These are phyloP conservation scores for Naematelia aurantialba DNA, from an alignment of 768 basidiomycete species.

Conservation along the genomic window DNA sequence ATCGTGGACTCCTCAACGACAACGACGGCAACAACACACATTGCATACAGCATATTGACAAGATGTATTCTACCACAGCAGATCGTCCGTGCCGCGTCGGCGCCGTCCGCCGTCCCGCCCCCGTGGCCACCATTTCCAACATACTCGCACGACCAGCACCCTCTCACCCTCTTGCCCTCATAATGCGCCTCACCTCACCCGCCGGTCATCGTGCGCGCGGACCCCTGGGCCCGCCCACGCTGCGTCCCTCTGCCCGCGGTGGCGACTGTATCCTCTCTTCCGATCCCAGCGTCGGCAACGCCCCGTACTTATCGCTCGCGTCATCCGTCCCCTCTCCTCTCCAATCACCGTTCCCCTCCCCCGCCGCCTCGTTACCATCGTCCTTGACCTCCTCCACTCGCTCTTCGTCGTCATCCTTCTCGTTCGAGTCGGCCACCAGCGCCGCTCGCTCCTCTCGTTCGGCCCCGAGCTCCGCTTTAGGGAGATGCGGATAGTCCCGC, in stretches of 20 bases:
- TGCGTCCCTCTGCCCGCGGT: neutral
- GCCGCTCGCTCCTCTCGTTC: conserved; percentile 6
- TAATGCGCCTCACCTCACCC: neutral
- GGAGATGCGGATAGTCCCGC: conserved; percentile 33
- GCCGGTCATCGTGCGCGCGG: neutral
- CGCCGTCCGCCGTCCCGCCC: too few relatives aligned
- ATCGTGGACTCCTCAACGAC: too few relatives aligned
- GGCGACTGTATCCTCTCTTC: neutral
- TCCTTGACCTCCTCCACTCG: neutral
- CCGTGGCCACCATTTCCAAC: too few relatives aligned
- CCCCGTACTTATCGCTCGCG: neutral
- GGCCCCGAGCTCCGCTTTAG: neutral
- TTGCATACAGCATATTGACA: too few relatives aligned
- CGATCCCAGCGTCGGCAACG: neutral
- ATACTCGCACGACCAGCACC: neutral
- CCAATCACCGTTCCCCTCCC: neutral
- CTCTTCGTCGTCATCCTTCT: neutral
- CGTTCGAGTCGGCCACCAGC: conserved; percentile 1
- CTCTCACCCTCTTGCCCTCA: neutral
- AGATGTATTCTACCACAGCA: too few relatives aligned
- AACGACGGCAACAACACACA: too few relatives aligned
- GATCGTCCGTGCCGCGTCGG: too few relatives aligned
- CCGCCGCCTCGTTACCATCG: neutral
- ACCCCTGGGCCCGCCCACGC: neutral
- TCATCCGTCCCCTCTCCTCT: neutral